These are phyloP conservation scores for Lonicera japonica DNA, from an alignment of 129 eudicot species.

Conservation along the genomic window DNA sequence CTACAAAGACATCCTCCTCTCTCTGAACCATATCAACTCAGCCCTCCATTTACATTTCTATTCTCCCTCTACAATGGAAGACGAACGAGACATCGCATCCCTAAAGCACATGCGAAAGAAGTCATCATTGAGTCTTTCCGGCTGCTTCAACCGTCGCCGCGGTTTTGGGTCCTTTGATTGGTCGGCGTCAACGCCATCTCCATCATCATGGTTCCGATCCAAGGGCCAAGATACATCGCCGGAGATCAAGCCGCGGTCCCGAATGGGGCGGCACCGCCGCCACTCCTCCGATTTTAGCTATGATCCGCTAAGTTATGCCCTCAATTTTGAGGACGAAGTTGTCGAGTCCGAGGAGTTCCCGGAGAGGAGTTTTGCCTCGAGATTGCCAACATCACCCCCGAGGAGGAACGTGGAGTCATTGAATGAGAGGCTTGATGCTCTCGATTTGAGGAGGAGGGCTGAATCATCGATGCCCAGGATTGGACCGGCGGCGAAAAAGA, in stretches of 20 bases:
- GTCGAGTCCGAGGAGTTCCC: neutral
- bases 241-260: neutral
- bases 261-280: conserved; percentile 11
- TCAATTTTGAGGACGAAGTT: conserved; percentile 17
- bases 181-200: neutral
- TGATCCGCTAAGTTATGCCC: conserved; percentile 24
- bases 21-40: neutral
- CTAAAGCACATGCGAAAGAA: conserved; percentile 10
- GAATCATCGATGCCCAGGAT: neutral
- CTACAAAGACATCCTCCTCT: neutral
- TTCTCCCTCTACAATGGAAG: conserved; percentile 9
- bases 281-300: conserved; percentile 23
- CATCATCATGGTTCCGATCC: conserved; percentile 6
- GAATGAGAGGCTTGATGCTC: neutral
- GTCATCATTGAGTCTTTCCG: neutral
- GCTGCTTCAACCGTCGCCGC: conserved; percentile 14
- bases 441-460: neutral
- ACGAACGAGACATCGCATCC: conserved; percentile 10
- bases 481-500: neutral
- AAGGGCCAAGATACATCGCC: neutral
- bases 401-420: neutral
- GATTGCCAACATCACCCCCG: conserved; percentile 11
- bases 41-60: neutral
- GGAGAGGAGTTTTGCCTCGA: neutral
- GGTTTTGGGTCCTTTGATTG: neutral